Conservation (phyloP, 2,329 filamentous ascomycete genomes). For the Beauveria sp. region DNA sequence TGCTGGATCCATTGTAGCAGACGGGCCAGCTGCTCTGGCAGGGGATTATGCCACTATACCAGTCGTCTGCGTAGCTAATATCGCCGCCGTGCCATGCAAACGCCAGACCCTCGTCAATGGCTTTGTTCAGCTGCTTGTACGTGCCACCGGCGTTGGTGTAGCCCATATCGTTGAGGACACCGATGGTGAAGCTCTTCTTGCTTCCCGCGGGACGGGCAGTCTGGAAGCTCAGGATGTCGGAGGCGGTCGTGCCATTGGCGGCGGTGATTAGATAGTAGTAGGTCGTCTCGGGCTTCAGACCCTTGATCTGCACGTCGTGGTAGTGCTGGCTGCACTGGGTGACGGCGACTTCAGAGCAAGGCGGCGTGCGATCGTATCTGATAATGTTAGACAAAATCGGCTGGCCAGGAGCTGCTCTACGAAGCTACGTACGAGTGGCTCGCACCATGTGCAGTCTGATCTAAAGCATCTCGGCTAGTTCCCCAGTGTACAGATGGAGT, state of each 20-base stretch:
- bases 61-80: constrained; percentile 43
- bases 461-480: constrained; percentile 23
- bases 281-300: constrained; percentile 34
- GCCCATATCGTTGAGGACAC: constrained; percentile 45
- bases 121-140: constrained; percentile 33
- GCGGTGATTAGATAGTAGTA: constrained; percentile 45
- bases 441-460: constrained; percentile 28
- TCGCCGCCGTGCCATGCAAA: constrained; percentile 49
- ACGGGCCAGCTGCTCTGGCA: constrained; percentile 40
- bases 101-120: constrained; percentile 34
- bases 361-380: constrained; percentile 42
- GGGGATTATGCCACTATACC: constrained; percentile 42
- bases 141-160: constrained; percentile 45
- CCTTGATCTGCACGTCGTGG: constrained; percentile 39
- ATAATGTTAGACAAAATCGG: background rate
- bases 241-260: constrained; percentile 41
- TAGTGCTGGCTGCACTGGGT: constrained; percentile 46
- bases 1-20: constrained; percentile 43
- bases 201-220: constrained; percentile 38
- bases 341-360: constrained; percentile 37
- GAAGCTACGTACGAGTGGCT: constrained; percentile 30
- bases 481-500: constrained; percentile 38
- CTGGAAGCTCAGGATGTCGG: constrained; percentile 37
- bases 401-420: background rate
- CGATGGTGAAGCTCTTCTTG: constrained; percentile 32